Percentiles rank a stretch among this genome's conserved stretches.
Evolutionary conservation across 1,284 basidiomycete species (phyloP).

Genomic region (Sporisorium graminicola): DNA sequence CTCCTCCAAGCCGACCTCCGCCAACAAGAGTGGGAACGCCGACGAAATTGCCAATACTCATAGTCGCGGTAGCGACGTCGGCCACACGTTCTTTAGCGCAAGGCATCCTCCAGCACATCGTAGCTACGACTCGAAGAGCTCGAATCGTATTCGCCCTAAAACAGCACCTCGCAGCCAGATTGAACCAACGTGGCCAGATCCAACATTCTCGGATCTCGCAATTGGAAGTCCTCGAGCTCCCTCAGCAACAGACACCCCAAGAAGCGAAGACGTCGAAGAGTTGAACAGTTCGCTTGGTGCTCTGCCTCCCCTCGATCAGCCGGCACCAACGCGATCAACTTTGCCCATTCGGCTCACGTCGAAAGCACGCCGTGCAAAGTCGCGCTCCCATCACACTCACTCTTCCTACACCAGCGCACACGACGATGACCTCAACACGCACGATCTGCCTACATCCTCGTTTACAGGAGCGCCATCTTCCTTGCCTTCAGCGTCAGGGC

Average conservation of each 20-base stretch:
- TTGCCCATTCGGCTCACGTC: not conserved
- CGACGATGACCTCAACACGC: constrained; percentile 1
- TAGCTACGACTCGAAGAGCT: not conserved
- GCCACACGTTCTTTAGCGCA: not conserved
- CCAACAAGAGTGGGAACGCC: not conserved
- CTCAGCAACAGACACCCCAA: constrained; percentile 6
- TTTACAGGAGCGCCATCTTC: not conserved
- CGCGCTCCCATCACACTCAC: constrained; percentile 10
- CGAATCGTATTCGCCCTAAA: not conserved
- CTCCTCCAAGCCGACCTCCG: not conserved
- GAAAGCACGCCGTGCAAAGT: constrained; percentile 12
- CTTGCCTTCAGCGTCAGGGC: not conserved
- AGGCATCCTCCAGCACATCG: not conserved
- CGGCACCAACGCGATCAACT: not conserved
- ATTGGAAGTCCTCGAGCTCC: not conserved
- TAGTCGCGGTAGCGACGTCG: not conserved
- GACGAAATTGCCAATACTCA: not conserved
- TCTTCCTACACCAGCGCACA: not conserved
- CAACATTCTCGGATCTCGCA: not conserved
- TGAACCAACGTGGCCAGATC: too few relatives aligned
- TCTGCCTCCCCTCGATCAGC: not conserved
- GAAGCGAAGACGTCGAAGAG: constrained; percentile 18
- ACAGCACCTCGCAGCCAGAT: not conserved
- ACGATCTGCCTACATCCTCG: not conserved
- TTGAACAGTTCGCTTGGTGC: constrained; percentile 1